These are phyloP conservation scores for Xylaria nigripes DNA, from an alignment of 495 filamentous ascomycete species.

Conservation along the genomic window DNA sequence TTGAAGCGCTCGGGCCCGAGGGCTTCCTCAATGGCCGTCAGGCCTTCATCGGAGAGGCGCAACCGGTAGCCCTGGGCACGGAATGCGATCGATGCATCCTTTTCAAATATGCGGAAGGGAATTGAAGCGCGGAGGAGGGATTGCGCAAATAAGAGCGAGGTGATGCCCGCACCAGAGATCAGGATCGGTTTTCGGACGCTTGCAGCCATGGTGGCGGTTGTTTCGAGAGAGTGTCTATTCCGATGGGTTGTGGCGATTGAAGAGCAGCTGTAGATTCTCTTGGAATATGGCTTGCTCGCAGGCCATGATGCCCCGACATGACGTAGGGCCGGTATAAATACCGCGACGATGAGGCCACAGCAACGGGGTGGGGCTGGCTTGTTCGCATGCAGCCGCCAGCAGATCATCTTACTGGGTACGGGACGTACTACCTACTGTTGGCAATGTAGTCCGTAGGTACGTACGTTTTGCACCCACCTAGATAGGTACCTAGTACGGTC, in stretches of 20 bases:
- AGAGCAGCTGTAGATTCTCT: background rate
- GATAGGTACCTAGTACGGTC: no score
- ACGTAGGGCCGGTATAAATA: no score
- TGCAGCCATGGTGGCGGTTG: background rate
- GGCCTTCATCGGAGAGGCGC: constrained; percentile 41
- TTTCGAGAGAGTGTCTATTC: background rate
- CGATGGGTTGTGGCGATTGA: background rate
- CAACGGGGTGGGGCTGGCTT: no score
- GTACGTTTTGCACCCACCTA: no score
- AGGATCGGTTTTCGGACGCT: constrained; percentile 38
- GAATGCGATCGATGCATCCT: constrained; percentile 40
- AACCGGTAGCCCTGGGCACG: constrained; percentile 50
- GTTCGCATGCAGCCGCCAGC: no score
- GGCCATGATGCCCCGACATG: no score
- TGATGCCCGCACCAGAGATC: constrained; percentile 45
- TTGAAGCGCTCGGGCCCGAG: constrained; percentile 37
- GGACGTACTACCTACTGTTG: no score
- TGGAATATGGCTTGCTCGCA: no score
- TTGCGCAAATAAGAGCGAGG: constrained; percentile 44
- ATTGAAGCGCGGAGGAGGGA: constrained; percentile 37
- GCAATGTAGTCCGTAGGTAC: no score
- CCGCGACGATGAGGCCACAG: no score
- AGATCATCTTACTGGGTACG: no score
- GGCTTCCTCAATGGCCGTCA: constrained; percentile 44
- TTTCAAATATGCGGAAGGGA: constrained; percentile 46